These are phyloP conservation scores for Cymodocea nodosa DNA, from an alignment of 116 monocot species.

Conservation along the genomic window DNA sequence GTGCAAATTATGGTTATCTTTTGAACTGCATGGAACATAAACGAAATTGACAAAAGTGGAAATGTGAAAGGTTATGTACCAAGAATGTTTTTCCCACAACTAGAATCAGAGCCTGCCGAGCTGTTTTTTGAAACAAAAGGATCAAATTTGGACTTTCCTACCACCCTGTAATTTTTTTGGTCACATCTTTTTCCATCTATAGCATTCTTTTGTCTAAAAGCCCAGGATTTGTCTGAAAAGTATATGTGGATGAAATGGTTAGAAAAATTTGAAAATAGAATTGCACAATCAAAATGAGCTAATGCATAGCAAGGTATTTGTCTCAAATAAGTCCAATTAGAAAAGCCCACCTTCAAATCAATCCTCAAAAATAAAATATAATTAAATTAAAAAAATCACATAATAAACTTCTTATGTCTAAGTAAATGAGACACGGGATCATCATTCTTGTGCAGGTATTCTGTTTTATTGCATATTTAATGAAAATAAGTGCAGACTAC, in stretches of 20 bases:
- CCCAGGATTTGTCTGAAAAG: slow-evolving; percentile 36
- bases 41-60: too few relatives aligned
- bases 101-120: slow-evolving; percentile 27
- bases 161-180: slow-evolving; percentile 26
- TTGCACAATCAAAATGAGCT: background rate
- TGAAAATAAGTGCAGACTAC: too few relatives aligned
- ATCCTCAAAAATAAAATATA: too few relatives aligned
- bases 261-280: background rate
- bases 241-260: background rate
- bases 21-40: too few relatives aligned
- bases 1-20: too few relatives aligned
- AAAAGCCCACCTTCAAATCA: too few relatives aligned
- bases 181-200: slow-evolving; percentile 43
- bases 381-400: too few relatives aligned
- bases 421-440: too few relatives aligned
- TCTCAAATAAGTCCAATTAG: too few relatives aligned
- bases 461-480: too few relatives aligned
- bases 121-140: slow-evolving; percentile 30
- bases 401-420: too few relatives aligned
- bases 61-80: slow-evolving; percentile 14
- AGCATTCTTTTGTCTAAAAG: slow-evolving; percentile 32
- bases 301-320: background rate
- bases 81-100: slow-evolving; percentile 30
- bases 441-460: too few relatives aligned
- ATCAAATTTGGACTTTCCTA: slow-evolving; percentile 41